Evolutionary conservation across 2,329 filamentous ascomycete genomes (phyloP), one percentile per base, ranked within the genome.

Genomic region (Colletotrichum zoysiae): DNA sequence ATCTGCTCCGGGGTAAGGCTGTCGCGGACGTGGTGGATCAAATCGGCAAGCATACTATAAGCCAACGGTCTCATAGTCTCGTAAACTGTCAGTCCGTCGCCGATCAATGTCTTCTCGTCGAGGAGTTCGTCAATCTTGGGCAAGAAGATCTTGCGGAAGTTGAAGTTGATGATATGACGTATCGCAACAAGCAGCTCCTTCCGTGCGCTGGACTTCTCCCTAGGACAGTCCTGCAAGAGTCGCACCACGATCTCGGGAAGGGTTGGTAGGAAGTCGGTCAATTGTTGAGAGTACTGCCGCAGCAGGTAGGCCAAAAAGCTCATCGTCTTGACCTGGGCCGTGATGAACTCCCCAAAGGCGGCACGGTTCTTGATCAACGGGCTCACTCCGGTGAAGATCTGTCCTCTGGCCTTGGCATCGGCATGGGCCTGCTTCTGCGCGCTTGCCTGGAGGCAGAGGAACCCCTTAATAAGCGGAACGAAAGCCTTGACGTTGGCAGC

Each of bases 261-360:
- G 0, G 90, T 92, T 0, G 91, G 92, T 38, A 99, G 84, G 77
- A 99, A 98, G 76, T 99, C 96, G 14, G 90, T 90, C 12, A 99
- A 85, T 75, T 97, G 93, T 70, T 93, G 92, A 2, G 95, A 91
- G 81, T 98, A 97, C 59, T 97, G 92, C 55, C 96, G 87, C 16
- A 99, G 87, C 0, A 99, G 84, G 78, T 98, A 99, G 1, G 97
- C 97, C 75, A 99, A 81, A 78, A 99, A 99, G 78, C 95, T 98
- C 95, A 99, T 98, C 0, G 95, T 98, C 85, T 99, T 98, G 20
- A 99, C 96, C 81, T 99, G 97, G 1, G 95, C 95, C 0, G 95
- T 98, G 75, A 99, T 97, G 76, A 98, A 97, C 77, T 99, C 97
- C 46, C 95, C 96, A 84, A 98, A 99, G 0, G 95, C 95, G 16